phyloP scores from a whole-genome alignment of 2,329 filamentous ascomycete genomes.

The Exophiala sideris region DNA sequence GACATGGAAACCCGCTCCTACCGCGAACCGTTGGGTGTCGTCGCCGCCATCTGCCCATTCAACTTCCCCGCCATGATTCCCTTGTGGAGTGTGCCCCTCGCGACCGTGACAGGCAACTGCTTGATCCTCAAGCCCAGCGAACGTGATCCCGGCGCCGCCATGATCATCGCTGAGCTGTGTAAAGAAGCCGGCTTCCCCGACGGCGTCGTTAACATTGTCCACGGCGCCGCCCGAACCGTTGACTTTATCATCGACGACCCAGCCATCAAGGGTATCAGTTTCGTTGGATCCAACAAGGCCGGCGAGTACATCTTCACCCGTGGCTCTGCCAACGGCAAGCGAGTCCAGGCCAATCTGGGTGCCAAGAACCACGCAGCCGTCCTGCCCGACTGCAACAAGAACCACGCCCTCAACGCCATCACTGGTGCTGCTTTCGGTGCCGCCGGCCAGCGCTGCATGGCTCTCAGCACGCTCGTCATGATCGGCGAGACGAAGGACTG shows the following conservation, averaged over 20 bases:
- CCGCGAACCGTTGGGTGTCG: constrained; percentile 62
- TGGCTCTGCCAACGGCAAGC: constrained; percentile 67
- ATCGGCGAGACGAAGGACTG: constrained; percentile 65
- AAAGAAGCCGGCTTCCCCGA: constrained; percentile 63
- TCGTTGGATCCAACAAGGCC: constrained; percentile 65
- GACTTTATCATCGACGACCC: constrained; percentile 69
- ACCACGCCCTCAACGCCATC: constrained; percentile 64
- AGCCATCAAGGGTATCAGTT: constrained; percentile 65
- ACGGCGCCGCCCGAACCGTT: constrained; percentile 62
- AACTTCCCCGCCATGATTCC: constrained; percentile 72
- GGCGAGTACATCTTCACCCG: constrained; percentile 67
- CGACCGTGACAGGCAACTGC: constrained; percentile 63
- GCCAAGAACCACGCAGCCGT: constrained; percentile 69
- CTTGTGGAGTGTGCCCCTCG: constrained; percentile 64
- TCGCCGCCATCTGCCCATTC: constrained; percentile 65
- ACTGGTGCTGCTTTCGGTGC: constrained; percentile 66
- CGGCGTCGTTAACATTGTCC: constrained; percentile 65
- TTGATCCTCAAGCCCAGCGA: constrained; percentile 65
- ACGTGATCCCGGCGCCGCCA: constrained; percentile 61
- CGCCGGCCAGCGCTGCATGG: constrained; percentile 68
- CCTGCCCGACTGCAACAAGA: constrained; percentile 66
- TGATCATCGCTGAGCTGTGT: constrained; percentile 64
- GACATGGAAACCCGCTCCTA: constrained; percentile 68
- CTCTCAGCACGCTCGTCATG: constrained; percentile 62
- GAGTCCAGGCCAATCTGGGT: constrained; percentile 66